phyloP scores from a whole-genome alignment of 2,329 filamentous ascomycete genomes.

The Penicillium brevicompactum region DNA sequence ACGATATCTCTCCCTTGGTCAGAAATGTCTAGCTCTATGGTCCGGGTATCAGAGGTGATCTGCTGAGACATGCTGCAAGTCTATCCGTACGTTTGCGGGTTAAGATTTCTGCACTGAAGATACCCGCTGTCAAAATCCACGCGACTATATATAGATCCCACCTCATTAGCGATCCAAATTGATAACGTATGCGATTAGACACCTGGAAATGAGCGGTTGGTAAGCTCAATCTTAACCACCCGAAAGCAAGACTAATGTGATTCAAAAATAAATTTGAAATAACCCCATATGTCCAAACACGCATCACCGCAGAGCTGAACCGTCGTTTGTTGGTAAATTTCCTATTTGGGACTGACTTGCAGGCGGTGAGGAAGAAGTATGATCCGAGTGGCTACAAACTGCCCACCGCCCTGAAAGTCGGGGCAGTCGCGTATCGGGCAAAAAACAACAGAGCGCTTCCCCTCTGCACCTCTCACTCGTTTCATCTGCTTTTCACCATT shows the following conservation, averaged over 20 bases:
- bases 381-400: conserved; percentile 30
- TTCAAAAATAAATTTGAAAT: too few species aligned
- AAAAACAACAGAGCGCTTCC: conserved; percentile 22
- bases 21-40: too few species aligned
- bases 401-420: conserved; percentile 11
- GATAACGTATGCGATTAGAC: too few species aligned
- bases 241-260: too few species aligned
- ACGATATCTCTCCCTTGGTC: too few species aligned
- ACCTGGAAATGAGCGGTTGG: too few species aligned
- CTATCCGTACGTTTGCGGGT: too few species aligned
- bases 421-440: conserved; percentile 31
- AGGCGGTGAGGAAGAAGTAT: conserved; percentile 30
- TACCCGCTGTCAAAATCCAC: neutral
- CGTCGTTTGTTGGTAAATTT: conserved; percentile 36
- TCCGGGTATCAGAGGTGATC: too few species aligned
- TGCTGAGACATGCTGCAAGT: too few species aligned
- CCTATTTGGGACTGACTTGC: conserved; percentile 22
- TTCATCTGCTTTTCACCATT: conserved; percentile 1
- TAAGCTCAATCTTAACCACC: neutral
- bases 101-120: too few species aligned
- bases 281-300: too few species aligned
- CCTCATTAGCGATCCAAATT: neutral
- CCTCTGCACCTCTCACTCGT: conserved; percentile 13
- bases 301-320: neutral
- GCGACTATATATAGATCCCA: neutral